Base-by-base conservation (phyloP, 139 green algal genomes). In the Chlorokybus atmophyticus region DNA sequence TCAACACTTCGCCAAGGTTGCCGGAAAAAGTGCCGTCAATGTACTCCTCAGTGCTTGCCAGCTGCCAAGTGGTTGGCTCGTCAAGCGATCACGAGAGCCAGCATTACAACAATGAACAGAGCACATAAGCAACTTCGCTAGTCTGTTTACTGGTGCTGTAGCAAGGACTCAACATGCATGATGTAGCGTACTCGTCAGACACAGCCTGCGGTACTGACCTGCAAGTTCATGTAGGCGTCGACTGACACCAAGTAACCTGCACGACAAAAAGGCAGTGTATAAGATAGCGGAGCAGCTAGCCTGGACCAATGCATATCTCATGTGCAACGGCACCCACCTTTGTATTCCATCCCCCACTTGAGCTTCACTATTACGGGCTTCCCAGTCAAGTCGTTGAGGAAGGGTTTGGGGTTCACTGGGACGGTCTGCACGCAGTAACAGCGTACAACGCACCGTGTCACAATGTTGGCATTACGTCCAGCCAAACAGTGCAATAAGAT, bases 281-380 rank as follows among this genome's bases (percentile, higher is more conserved):
- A 14, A 44, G 10, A 44, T 14, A 14, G 35, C 35, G 35, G 35
- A 21, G 8, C 7, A 21, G 35, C 14, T 14, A 44, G 14, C n/a
- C n/a, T n/a, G n/a, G n/a, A n/a, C n/a, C n/a, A n/a, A n/a, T n/a
- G n/a, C n/a, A n/a, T n/a, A n/a, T n/a, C n/a, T n/a, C n/a, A n/a
- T n/a, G n/a, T n/a, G n/a, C n/a, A n/a, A n/a, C n/a, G 41, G 14
- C 4, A 40, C 55, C 2, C 5, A 60, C 63, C 84, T 78, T 93
- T 94, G 79, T 97, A 96, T 70, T 95, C 89, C 86, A 95, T 95
- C 3, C 90, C 90, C 90, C 89, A 97, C 63, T 97, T 97, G 7
- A 97, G 81, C 74, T 94, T 95, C 14, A 95, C 83, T 28, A 95
- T 85, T 8, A 97, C 80, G 14, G 75, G 74, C 66, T 96, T 96